Conservation (phyloP, 345 rosid genomes). For the Isatis tinctoria region DNA sequence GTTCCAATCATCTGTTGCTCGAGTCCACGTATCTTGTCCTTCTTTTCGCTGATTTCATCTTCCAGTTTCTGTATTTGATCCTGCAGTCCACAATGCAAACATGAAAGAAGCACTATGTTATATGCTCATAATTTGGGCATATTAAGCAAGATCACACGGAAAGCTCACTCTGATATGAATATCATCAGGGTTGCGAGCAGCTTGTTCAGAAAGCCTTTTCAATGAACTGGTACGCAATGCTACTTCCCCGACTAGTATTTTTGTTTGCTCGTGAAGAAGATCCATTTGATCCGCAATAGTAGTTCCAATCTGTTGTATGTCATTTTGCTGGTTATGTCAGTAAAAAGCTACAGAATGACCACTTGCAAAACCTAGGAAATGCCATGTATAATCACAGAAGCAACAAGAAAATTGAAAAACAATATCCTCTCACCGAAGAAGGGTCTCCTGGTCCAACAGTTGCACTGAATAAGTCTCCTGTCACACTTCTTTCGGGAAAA, state of each 20-base stretch:
- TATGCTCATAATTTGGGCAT: neutral
- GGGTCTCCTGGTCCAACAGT: conserved; percentile 46
- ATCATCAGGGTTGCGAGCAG: conserved; percentile 76
- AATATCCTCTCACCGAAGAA: conserved; percentile 51
- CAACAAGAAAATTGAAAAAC: neutral
- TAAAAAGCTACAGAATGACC: conserved; percentile 8
- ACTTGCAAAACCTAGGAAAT: conserved; percentile 11
- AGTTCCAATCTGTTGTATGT: conserved; percentile 42
- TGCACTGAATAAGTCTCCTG: conserved; percentile 68
- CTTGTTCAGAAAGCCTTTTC: conserved; percentile 86
- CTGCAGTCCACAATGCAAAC: conserved; percentile 18
- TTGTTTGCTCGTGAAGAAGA: conserved; percentile 93
- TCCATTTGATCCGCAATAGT: conserved; percentile 92
- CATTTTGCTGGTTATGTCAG: conserved; percentile 14
- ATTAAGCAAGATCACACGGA: conserved; percentile 11
- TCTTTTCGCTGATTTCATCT: conserved; percentile 81
- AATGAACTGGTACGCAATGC: conserved; percentile 86
- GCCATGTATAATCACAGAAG: neutral
- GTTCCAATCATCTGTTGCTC: conserved; percentile 82
- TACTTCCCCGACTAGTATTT: conserved; percentile 96
- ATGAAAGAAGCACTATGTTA: conserved; percentile 3
- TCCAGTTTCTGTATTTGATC: conserved; percentile 76
- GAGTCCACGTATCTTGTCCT: conserved; percentile 66
- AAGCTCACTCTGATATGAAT: conserved; percentile 62
- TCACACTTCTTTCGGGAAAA: conserved; percentile 63